phyloP scores from a whole-genome alignment of 208 protist genomes.

The Acanthamoeba healyi region DNA sequence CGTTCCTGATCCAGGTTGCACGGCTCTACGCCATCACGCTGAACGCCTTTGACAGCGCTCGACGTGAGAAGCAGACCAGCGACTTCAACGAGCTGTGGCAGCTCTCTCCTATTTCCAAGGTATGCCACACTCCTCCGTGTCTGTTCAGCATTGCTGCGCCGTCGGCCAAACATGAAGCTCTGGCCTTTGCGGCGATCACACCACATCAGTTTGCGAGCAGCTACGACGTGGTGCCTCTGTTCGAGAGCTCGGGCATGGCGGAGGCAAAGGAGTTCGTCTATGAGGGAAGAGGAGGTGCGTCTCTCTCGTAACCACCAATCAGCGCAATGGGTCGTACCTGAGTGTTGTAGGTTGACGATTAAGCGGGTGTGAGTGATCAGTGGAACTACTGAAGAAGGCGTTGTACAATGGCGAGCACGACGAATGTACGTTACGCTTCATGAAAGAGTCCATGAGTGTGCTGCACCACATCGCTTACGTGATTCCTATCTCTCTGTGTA shows the following conservation, averaged over 20 bases:
- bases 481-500: neutral
- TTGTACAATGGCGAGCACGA: neutral
- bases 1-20: conserved; percentile 22
- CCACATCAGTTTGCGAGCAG: conserved; percentile 32
- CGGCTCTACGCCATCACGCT: neutral
- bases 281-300: neutral
- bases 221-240: conserved; percentile 37
- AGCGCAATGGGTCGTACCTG: too few relatives aligned
- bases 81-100: conserved; percentile 2
- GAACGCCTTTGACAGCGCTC: neutral
- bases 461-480: neutral
- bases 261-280: neutral
- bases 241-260: neutral
- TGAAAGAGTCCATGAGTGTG: neutral
- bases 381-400: neutral
- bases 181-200: too few relatives aligned
- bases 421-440: neutral
- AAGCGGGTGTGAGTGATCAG: neutral
- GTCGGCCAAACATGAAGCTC: too few relatives aligned
- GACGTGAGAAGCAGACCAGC: neutral
- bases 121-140: neutral
- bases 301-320: too few relatives aligned
- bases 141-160: too few relatives aligned
- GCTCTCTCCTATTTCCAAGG: neutral
- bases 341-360: too few relatives aligned